A percentile compares a stretch with the other conserved stretches of the same genome.
phyloP scores from a whole-genome alignment of 2,329 filamentous ascomycete species.

The Pseudonectria foliicola region DNA sequence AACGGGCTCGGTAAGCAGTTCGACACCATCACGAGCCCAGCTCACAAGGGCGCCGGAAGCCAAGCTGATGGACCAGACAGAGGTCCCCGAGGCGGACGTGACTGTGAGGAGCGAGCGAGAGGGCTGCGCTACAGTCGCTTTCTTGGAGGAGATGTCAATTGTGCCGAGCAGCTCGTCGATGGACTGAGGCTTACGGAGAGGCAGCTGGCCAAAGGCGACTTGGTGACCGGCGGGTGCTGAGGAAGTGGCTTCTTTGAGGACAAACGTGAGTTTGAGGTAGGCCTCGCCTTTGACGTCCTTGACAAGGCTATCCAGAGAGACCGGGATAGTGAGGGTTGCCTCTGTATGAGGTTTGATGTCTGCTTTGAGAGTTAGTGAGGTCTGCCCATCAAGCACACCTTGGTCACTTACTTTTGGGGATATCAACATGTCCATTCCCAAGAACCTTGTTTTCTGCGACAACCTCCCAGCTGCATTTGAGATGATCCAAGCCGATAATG shows the following conservation, averaged over 20 bases:
- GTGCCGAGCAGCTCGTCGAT: conserved; percentile 16
- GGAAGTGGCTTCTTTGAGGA: conserved; percentile 31
- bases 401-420: conserved; percentile 32
- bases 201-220: conserved; percentile 43
- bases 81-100: conserved; percentile 26
- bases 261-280: conserved; percentile 44
- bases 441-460: conserved; percentile 30
- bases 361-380: conserved; percentile 7
- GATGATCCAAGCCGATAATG: conserved; percentile 43
- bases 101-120: conserved; percentile 24
- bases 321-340: conserved; percentile 26
- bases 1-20: conserved; percentile 38
- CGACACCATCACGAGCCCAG: conserved; percentile 30
- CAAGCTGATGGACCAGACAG: conserved; percentile 38
- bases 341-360: conserved; percentile 38
- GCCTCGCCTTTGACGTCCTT: conserved; percentile 27
- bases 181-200: conserved; percentile 28
- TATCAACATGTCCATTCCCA: conserved; percentile 28
- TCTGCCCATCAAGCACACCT: not conserved
- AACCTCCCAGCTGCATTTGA: conserved; percentile 37
- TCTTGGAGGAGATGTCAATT: conserved; percentile 10
- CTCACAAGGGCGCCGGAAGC: conserved; percentile 34
- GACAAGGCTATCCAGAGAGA: conserved; percentile 18
- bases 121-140: conserved; percentile 16
- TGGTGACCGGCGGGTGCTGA: conserved; percentile 48